Percentiles rank a stretch among this genome's conserved stretches.
phyloP scores from a whole-genome alignment of 352 stramenopile genomes.

The Phytophthora chlamydospora region DNA sequence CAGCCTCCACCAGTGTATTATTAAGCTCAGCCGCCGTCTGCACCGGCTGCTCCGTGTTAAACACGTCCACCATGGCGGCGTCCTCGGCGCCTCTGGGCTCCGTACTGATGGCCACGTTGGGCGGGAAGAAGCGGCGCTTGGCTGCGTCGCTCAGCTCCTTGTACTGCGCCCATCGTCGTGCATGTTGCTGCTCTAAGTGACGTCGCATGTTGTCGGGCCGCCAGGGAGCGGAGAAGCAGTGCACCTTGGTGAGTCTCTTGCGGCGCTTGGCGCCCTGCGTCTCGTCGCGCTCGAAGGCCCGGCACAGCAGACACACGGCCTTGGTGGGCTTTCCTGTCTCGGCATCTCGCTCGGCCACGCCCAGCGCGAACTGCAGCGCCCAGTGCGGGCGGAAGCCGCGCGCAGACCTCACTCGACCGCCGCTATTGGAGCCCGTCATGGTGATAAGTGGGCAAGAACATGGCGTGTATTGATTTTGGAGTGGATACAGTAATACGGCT shows the following conservation, averaged over 20 bases:
- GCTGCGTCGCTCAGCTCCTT: constrained; percentile 17
- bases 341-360: constrained; percentile 18
- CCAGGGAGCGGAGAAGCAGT: constrained; percentile 35
- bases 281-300: constrained; percentile 27
- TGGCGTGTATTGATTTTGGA: too few species aligned
- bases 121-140: constrained; percentile 31
- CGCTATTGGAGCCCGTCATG: too few species aligned
- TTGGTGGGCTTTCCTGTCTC: constrained; percentile 11
- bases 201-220: constrained; percentile 40
- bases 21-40: constrained; percentile 6
- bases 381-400: constrained; percentile 24
- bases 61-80: too few species aligned
- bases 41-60: not conserved
- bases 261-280: constrained; percentile 28
- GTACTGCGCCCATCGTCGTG: constrained; percentile 25
- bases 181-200: constrained; percentile 37
- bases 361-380: constrained; percentile 29
- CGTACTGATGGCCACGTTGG: constrained; percentile 16
- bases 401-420: too few species aligned
- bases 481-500: too few species aligned
- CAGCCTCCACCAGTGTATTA: not conserved
- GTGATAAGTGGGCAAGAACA: too few species aligned
- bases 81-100: not conserved
- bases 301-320: constrained; percentile 31
- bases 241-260: constrained; percentile 30